Evolutionary conservation across 2,329 filamentous ascomycete species (phyloP), one percentile per base, ranked within the genome.

Genomic region (Curvularia hawaiiensis): DNA sequence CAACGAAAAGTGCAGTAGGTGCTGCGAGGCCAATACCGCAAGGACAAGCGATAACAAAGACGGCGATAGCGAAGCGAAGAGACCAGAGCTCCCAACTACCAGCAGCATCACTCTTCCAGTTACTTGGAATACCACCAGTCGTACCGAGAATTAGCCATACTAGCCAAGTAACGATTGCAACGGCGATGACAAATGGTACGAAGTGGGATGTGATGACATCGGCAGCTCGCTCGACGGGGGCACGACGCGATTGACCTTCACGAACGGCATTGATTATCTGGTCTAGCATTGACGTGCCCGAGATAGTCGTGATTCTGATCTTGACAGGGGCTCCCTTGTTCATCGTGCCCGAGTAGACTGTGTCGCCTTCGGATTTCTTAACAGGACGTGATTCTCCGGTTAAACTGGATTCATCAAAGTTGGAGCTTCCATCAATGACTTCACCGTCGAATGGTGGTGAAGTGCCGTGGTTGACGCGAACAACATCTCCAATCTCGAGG

Each of bases 361-460:
- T 78, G 57, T 91, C 89, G 3, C 86, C 88, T 2, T 78, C 65
- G 0, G 50, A 60, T 76, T 93, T 93, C 67, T 82, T 82, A 54
- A 92, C 84, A 0, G 84, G 84, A 7, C 84, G 83, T 14, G 90
- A 90, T 76, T 93, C 90, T 51, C 90, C 90, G 1, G 94, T 97
- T 59, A 98, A 81, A 60, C 92, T 96, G 11, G 92, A 93, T 74
- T 98, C 94, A 70, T 97, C 92, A 68, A 97, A 97, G 49, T 80
- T 75, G 83, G 86, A 82, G 3, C 85, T 88, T 1, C 77, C 76
- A 22, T 78, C 71, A 11, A 83, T 66, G 20, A 96, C 69, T 4
- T 77, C 72, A 8, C 93, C 93, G 71, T 97, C 94, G 5, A 89
- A 91, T 0, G 94, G 90, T 0, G 94, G 94, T 0, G 92, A 96